Evolutionary conservation across 768 basidiomycete genomes (phyloP).

Genomic region (Crepidotus variabilis): DNA sequence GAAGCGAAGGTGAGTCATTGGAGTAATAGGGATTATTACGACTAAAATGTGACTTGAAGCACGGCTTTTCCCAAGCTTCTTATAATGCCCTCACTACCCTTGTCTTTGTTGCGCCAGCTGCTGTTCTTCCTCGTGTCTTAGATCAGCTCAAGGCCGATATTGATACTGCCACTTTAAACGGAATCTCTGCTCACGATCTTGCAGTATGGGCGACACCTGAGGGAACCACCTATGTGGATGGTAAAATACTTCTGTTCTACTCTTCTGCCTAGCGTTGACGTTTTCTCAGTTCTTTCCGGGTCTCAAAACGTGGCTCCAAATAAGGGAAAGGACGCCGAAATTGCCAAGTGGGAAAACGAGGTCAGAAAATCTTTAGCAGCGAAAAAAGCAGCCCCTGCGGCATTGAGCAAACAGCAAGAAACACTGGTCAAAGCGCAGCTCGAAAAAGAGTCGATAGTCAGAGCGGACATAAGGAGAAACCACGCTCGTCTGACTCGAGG

Average conservation of each 20-base stretch:
- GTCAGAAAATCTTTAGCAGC: constrained; percentile 78
- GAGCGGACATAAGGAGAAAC: constrained; percentile 52
- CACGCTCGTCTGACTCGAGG: constrained; percentile 61
- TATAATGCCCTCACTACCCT: constrained; percentile 74
- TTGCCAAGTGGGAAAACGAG: constrained; percentile 95
- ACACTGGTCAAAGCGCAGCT: constrained; percentile 82
- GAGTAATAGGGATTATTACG: neutral
- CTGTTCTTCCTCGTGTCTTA: constrained; percentile 66
- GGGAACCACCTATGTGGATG: constrained; percentile 78
- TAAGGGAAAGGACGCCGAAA: constrained; percentile 87
- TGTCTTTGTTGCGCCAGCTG: constrained; percentile 72
- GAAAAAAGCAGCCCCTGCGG: constrained; percentile 62
- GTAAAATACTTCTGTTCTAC: constrained; percentile 30
- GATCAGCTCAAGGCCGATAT: constrained; percentile 66
- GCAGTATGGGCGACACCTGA: constrained; percentile 85
- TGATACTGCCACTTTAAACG: constrained; percentile 49
- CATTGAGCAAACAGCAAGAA: constrained; percentile 81
- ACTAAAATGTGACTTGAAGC: neutral
- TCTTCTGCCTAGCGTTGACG: neutral
- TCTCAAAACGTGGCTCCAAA: constrained; percentile 48
- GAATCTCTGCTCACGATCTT: constrained; percentile 68
- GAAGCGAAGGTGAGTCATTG: constrained; percentile 40
- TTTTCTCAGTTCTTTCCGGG: constrained; percentile 54
- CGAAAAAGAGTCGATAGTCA: constrained; percentile 69
- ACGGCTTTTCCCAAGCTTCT: constrained; percentile 60